These are phyloP conservation scores for Penicillium occitanis DNA, from an alignment of 2,329 filamentous ascomycete genomes.

Conservation along the genomic window DNA sequence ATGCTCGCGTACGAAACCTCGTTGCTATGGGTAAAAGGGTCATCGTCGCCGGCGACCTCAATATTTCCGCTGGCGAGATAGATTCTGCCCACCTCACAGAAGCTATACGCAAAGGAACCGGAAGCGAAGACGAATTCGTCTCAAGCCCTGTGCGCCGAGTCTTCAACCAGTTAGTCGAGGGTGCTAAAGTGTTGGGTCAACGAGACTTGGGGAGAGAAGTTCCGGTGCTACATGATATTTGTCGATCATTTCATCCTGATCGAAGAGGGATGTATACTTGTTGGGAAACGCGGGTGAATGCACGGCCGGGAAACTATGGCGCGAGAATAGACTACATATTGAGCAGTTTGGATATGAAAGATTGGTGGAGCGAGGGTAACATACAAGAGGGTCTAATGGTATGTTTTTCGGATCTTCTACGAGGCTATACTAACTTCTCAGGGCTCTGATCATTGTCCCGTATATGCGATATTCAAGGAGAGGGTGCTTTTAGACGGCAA, in stretches of 20 bases:
- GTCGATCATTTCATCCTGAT: constrained; percentile 75
- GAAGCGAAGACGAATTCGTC: constrained; percentile 70
- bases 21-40: constrained; percentile 78
- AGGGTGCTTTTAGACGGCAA: constrained; percentile 54
- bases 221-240: constrained; percentile 79
- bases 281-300: constrained; percentile 93
- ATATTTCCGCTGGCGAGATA: constrained; percentile 67
- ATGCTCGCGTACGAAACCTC: constrained; percentile 82
- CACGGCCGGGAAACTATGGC: constrained; percentile 91
- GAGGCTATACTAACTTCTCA: constrained; percentile 25
- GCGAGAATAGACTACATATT: constrained; percentile 92
- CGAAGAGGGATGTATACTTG: constrained; percentile 92
- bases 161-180: constrained; percentile 81
- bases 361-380: constrained; percentile 76
- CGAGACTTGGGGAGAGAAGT: constrained; percentile 68
- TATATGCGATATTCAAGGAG: constrained; percentile 73
- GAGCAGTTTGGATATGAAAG: constrained; percentile 73
- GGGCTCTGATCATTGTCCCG: constrained; percentile 95
- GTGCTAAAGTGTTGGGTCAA: constrained; percentile 63
- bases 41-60: constrained; percentile 82
- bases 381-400: constrained; percentile 88
- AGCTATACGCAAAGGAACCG: constrained; percentile 66
- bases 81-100: constrained; percentile 77
- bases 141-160: constrained; percentile 70
- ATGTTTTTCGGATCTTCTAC: background rate